Evolutionary conservation across 1,284 basidiomycete genomes (phyloP).

Genomic region (Sanghuangporus sanghuang): DNA sequence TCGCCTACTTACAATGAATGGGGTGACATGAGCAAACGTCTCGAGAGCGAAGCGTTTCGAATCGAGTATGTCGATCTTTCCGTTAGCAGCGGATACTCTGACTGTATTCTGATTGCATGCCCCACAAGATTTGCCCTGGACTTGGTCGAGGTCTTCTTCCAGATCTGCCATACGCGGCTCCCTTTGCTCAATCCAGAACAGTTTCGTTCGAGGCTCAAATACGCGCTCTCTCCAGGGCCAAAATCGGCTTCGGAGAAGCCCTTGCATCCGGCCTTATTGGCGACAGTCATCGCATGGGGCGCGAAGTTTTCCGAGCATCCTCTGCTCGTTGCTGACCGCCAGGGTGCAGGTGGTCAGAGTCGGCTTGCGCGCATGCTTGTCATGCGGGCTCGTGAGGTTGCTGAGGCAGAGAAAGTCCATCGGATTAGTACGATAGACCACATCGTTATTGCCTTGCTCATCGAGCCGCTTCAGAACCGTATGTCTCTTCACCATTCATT

Average conservation of each 20-base stretch:
- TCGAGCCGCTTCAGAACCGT: conserved; percentile 80
- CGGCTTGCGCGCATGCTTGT: conserved; percentile 74
- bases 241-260: conserved; percentile 30
- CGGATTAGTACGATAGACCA: conserved; percentile 77
- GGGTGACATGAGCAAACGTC: conserved; percentile 63
- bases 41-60: conserved; percentile 66
- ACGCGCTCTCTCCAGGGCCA: conserved; percentile 25
- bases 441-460: conserved; percentile 69
- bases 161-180: conserved; percentile 80
- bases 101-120: conserved; percentile 17
- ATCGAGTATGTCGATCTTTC: conserved; percentile 51
- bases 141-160: conserved; percentile 85
- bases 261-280: conserved; percentile 71
- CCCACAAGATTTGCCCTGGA: conserved; percentile 73
- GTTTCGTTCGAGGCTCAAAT: conserved; percentile 63
- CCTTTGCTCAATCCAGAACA: conserved; percentile 75
- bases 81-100: conserved; percentile 15
- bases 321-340: conserved; percentile 71
- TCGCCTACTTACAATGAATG: conserved; percentile 46
- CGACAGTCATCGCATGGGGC: conserved; percentile 89
- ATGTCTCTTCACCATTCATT: conserved; percentile 32
- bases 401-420: conserved; percentile 82
- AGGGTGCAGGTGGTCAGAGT: conserved; percentile 67
- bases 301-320: conserved; percentile 89
- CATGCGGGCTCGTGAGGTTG: conserved; percentile 74